A percentile compares a stretch with the other conserved stretches of the same genome.
These are phyloP conservation scores for Globisporangium takayamanum DNA, from an alignment of 352 stramenopile genomes.

Conservation along the genomic window DNA sequence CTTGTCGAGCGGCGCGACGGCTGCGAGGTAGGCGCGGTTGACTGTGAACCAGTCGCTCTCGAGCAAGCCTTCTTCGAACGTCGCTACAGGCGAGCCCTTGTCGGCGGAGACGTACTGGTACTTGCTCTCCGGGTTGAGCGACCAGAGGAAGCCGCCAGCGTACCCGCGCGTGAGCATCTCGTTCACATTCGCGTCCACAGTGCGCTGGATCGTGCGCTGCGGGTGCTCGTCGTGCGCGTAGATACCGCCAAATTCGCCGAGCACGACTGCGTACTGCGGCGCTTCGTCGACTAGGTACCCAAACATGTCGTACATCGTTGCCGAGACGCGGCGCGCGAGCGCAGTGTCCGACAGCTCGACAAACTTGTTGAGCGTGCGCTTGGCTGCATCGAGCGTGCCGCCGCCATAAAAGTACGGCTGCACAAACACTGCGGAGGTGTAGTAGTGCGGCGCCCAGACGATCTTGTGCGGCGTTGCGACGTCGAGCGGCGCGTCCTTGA, in stretches of 20 bases:
- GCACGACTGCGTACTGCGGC: conserved; percentile 14
- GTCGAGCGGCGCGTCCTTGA: conserved; percentile 10
- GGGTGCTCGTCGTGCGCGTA: conserved; percentile 47
- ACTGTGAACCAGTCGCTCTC: conserved; percentile 42
- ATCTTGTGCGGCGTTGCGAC: conserved; percentile 18
- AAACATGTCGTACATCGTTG: conserved; percentile 38
- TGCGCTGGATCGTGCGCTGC: conserved; percentile 37
- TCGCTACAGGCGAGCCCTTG: conserved; percentile 13
- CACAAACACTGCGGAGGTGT: conserved; percentile 24
- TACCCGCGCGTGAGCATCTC: conserved; percentile 34
- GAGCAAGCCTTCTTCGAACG: conserved; percentile 41
- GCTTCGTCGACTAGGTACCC: conserved; percentile 20
- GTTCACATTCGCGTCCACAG: conserved; percentile 42
- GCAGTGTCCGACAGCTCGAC: conserved; percentile 23
- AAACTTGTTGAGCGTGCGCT: conserved; percentile 12
- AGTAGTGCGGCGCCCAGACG: conserved; percentile 34
- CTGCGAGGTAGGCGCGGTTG: conserved; percentile 35
- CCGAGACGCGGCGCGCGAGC: conserved; percentile 14
- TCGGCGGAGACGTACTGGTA: conserved; percentile 52
- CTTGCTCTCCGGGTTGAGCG: conserved; percentile 49
- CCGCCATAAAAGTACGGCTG: conserved; percentile 27
- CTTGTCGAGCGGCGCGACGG: conserved; percentile 29
- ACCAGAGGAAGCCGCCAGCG: conserved; percentile 53
- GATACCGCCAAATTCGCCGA: conserved; percentile 52
- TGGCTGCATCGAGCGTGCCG: conserved; percentile 10